phyloP scores from a whole-genome alignment of 2,329 filamentous ascomycete species.

The Cercospora zeae-maydis region DNA sequence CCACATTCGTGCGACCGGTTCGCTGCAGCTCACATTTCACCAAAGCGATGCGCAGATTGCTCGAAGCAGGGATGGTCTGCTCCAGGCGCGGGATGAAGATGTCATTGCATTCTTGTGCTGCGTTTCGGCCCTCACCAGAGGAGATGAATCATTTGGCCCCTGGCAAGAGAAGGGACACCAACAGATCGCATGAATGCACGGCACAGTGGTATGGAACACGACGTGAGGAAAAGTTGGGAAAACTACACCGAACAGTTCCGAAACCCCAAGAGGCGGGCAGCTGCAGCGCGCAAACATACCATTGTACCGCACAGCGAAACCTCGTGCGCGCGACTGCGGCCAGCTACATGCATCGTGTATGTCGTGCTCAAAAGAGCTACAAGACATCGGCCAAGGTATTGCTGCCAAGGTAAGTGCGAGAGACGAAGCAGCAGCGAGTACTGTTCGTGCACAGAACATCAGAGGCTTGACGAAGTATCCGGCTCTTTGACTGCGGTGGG shows the following conservation, averaged over 20 bases:
- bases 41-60: background rate
- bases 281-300: conserved; percentile 3
- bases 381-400: background rate
- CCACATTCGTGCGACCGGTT: conserved; percentile 12
- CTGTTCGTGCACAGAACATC: background rate
- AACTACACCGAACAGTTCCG: background rate
- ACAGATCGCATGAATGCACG: background rate
- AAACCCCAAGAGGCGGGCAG: background rate
- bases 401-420: background rate
- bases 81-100: background rate
- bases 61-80: background rate
- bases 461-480: background rate
- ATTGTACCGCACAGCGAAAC: background rate
- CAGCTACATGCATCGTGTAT: background rate
- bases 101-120: conserved; percentile 1
- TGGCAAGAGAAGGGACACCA: background rate
- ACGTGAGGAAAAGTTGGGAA: background rate
- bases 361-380: conserved; percentile 1
- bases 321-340: conserved; percentile 1
- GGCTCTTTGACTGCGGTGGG: background rate
- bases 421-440: background rate
- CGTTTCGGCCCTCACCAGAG: background rate
- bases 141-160: background rate
- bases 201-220: background rate
- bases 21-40: conserved; percentile 7